Evolutionary conservation across 2,329 filamentous ascomycete species (phyloP), one percentile per base, ranked within the genome.

Genomic region (Colletotrichum sp.): DNA sequence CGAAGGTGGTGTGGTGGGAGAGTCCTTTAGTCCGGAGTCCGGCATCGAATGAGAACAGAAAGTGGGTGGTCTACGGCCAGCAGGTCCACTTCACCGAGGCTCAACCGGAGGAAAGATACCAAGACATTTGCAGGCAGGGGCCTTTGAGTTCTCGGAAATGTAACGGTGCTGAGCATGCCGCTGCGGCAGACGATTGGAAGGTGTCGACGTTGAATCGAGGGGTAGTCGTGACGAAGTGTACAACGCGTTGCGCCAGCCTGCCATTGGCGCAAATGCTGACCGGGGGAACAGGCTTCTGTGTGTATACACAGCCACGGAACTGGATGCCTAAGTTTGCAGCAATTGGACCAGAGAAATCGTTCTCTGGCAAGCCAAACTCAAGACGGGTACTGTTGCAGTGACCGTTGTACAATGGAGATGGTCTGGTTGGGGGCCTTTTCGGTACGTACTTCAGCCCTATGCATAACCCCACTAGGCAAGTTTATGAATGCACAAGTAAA

Each of bases 381-480:
- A 66, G 16, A 60, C 30, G 52, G 52, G 66, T 18, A 60, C 36
- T 43, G 32, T 16, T 68, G 52, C 66, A 38, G 38, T 68, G 52
- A 68, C 66, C 32, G 26, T 68, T 57, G 28, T 58, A 36, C 10
- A 16, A 38, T 28, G 28, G 26, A 26, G 64, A 66, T 36, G 10
- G 63, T 48, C 63, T 48, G 12, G 18, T 52, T 72, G 68, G 72
- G 52, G 68, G 52, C 36, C 52, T n/a, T 75, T 61, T 75, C 21
- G 61, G 68, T 72, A 72, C 67, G 72, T 75, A 72, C 3, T 30
- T 75, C 72, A 75, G 72, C 72, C 72, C 61, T 72, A 75, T 30
- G 67, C 24, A 32, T 55, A 26, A 32, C 12, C 16, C 6, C 7
- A 34, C 6, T 1, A 34, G 32, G 32, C 32, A 34, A 34, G 1